Evolutionary conservation across 2,329 filamentous ascomycete genomes (phyloP), one percentile per base, ranked within the genome.

Genomic region (Neofusicoccum sp.): DNA sequence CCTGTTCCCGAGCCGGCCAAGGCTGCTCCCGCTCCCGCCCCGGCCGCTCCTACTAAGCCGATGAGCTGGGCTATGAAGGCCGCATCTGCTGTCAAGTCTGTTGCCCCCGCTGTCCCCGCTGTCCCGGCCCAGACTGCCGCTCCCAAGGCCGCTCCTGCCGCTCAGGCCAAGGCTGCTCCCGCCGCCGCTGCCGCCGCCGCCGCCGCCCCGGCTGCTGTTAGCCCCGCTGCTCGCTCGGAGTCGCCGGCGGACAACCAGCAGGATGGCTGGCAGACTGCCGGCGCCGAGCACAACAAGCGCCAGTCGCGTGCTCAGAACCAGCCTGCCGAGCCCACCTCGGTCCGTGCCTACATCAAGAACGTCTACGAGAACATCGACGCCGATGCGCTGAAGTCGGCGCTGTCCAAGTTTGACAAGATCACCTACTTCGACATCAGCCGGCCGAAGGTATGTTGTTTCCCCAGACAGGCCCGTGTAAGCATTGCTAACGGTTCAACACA

Each of bases 331-430:
- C 90, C 92, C 72, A 89, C 94, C 66, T 87, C 87, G 66, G 89
- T 89, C 61, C 86, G 93, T 69, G 95, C 90, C 22, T 98, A 97
- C 78, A 92, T 99, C 78, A 97, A 97, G 83, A 96, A 94, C 71
- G 94, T 98, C 56, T 94, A 89, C 56, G 93, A 96, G 37, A 93
- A 93, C 79, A 89, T 99, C 59, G 86, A 91, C 74, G 85, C 88
- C 12, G 85, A 87, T 44, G 86, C 92, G 50, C 83, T 99, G 64
- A 89, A 85, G 76, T 83, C 84, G 60, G 84, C 87, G 61, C 82
- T 99, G 58, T 83, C 87, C 69, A 86, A 88, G 70, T 93, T 89
- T 59, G 87, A 86, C 66, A 86, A 88, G 73, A 74, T 89, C 52
- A 79, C 80, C 65, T 87, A 88, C 73, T 86, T 87, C 69, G 86